These are phyloP conservation scores for Cladosporium sp. DNA, from an alignment of 2,329 filamentous ascomycete genomes.

Conservation along the genomic window DNA sequence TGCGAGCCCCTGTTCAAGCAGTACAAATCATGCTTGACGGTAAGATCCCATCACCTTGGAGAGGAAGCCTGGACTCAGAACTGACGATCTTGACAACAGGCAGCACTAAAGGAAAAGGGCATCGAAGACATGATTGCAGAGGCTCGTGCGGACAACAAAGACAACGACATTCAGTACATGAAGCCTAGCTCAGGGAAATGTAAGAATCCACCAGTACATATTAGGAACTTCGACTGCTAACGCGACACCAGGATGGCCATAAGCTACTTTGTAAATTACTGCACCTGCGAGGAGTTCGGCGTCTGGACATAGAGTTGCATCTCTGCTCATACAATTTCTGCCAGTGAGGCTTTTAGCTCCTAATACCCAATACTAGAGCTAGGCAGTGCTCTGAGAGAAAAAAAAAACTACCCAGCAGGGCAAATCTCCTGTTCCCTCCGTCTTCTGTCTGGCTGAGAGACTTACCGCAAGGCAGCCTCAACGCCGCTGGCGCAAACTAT, in stretches of 20 bases:
- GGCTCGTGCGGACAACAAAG: constrained; percentile 82
- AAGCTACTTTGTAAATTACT: background rate
- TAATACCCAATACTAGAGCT: background rate
- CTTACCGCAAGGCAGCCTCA: background rate
- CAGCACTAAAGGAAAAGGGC: constrained; percentile 80
- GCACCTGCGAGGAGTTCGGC: constrained; percentile 6
- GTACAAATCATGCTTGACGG: constrained; percentile 83
- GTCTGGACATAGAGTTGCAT: background rate
- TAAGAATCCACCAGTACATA: background rate
- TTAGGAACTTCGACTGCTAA: background rate
- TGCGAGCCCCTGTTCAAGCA: constrained; percentile 83
- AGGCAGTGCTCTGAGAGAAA: background rate
- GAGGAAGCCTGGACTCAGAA: background rate
- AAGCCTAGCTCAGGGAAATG: constrained; percentile 40
- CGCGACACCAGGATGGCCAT: background rate
- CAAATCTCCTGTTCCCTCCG: background rate
- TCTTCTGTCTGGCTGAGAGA: background rate
- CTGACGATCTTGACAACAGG: constrained; percentile 53
- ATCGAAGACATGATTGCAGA: constrained; percentile 93
- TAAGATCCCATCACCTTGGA: constrained; percentile 42
- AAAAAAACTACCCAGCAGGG: background rate
- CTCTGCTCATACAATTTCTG: background rate
- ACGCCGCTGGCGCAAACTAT: background rate
- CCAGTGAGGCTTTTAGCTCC: background rate
- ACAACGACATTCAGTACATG: constrained; percentile 76